Conservation (phyloP, 75 land plant genomes). For the Pinus albicaulis region DNA sequence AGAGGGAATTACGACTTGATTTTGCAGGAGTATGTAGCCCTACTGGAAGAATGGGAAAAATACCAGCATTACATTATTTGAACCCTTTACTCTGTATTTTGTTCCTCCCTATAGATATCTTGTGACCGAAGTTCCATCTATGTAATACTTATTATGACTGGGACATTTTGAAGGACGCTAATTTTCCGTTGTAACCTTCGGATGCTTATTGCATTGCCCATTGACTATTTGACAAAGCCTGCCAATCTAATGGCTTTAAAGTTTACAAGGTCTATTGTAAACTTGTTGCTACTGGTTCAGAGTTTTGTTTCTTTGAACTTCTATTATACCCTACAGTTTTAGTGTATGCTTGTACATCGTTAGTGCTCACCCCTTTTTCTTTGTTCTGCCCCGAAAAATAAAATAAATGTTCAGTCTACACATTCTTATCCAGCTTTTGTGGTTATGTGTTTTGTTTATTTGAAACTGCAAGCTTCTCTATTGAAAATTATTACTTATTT, state of each 20-base stretch:
- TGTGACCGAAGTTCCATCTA: background rate
- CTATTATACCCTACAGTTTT: background rate
- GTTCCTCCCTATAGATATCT: background rate
- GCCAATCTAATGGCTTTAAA: background rate
- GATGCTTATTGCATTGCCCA: background rate
- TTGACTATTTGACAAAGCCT: background rate
- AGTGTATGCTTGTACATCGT: background rate
- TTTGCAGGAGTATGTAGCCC: background rate
- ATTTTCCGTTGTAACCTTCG: background rate
- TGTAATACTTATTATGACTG: background rate
- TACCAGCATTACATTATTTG: background rate
- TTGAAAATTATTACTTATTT: too few relatives aligned
- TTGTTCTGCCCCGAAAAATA: background rate
- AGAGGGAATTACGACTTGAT: conserved; percentile 6
- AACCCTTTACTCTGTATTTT: background rate
- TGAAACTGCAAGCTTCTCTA: background rate
- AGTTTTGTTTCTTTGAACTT: background rate
- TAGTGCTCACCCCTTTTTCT: background rate
- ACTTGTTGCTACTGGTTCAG: background rate
- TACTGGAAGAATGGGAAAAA: background rate
- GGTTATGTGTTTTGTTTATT: background rate
- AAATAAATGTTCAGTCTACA: background rate
- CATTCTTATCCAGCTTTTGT: background rate
- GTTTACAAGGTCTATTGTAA: conserved; percentile 1
- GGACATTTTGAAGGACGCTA: conserved; percentile 1